phyloP scores from a whole-genome alignment of 2,329 filamentous ascomycete species.

The Thelonectria olida region DNA sequence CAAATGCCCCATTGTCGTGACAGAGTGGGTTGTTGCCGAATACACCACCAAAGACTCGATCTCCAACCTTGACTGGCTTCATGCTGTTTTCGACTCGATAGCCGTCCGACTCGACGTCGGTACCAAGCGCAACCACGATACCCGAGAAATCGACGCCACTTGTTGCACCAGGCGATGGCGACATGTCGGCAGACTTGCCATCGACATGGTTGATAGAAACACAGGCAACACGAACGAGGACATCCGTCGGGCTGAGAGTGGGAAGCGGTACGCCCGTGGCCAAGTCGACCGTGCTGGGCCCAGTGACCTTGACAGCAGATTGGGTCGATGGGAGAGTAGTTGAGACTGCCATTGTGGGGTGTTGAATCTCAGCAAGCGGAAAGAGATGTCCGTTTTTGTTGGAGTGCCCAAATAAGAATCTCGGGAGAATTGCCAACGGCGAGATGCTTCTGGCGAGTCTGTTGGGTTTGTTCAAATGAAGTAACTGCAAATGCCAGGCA shows the following conservation, averaged over 20 bases:
- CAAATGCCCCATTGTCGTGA: conserved; percentile 25
- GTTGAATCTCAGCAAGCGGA: not conserved
- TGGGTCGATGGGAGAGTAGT: conserved; percentile 13
- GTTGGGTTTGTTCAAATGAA: too few species aligned
- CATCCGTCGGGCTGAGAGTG: conserved; percentile 6
- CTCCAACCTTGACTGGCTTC: conserved; percentile 18
- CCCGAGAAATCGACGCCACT: conserved; percentile 32
- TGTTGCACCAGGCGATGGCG: conserved; percentile 26
- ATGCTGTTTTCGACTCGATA: conserved; percentile 19
- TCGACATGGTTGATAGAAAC: conserved; percentile 32
- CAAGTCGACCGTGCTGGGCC: conserved; percentile 4
- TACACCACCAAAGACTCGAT: conserved; percentile 21
- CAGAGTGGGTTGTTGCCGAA: conserved; percentile 27
- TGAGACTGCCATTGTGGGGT: conserved; percentile 7
- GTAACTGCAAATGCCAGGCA: too few species aligned
- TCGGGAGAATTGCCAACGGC: too few species aligned
- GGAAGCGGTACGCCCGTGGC: conserved; percentile 2
- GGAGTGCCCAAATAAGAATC: too few species aligned
- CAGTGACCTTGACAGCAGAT: conserved; percentile 17
- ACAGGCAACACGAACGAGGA: conserved; percentile 21
- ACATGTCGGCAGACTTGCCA: conserved; percentile 32
- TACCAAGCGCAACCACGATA: conserved; percentile 18
- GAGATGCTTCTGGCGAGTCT: too few species aligned
- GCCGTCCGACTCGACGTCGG: conserved; percentile 17
- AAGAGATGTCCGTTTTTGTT: too few species aligned